phyloP scores from a whole-genome alignment of 768 basidiomycete genomes.

The Trametes sanguinea region DNA sequence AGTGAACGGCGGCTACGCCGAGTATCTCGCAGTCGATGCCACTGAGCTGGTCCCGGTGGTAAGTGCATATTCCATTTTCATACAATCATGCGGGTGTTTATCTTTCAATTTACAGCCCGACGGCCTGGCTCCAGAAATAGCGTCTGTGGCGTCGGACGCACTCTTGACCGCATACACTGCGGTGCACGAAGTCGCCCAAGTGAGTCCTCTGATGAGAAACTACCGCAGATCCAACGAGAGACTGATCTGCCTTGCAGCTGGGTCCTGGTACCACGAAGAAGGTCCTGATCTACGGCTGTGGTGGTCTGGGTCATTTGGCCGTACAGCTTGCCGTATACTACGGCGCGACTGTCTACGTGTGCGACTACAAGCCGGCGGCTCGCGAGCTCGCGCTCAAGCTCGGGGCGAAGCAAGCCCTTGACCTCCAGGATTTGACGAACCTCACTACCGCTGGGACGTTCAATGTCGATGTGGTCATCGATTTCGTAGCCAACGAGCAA shows the following conservation, averaged over 20 bases:
- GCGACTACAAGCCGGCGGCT: conserved; percentile 16
- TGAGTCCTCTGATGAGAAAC: background rate
- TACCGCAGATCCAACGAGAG: too few relatives aligned
- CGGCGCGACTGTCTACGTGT: conserved; percentile 16
- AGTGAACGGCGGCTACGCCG: conserved; percentile 10
- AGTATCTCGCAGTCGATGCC: conserved; percentile 3
- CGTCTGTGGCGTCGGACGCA: conserved; percentile 7
- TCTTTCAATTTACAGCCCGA: background rate
- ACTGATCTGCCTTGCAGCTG: background rate
- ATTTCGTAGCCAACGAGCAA: conserved; percentile 13
- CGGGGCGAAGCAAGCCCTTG: conserved; percentile 10
- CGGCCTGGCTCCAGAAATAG: conserved; percentile 16
- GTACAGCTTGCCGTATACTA: conserved; percentile 20
- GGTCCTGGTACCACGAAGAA: conserved; percentile 11
- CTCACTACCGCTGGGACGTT: conserved; percentile 1
- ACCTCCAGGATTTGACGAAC: conserved; percentile 3
- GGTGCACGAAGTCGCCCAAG: conserved; percentile 9
- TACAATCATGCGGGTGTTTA: too few relatives aligned
- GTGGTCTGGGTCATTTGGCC: conserved; percentile 34
- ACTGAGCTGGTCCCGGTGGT: conserved; percentile 17
- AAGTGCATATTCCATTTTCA: too few relatives aligned
- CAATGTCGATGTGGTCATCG: conserved; percentile 17
- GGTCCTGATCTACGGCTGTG: conserved; percentile 40
- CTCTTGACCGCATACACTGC: conserved; percentile 11
- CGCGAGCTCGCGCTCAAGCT: conserved; percentile 12